Evolutionary conservation across 805 yeast genomes (phyloP).

Genomic region (Yamadazyma sp.): DNA sequence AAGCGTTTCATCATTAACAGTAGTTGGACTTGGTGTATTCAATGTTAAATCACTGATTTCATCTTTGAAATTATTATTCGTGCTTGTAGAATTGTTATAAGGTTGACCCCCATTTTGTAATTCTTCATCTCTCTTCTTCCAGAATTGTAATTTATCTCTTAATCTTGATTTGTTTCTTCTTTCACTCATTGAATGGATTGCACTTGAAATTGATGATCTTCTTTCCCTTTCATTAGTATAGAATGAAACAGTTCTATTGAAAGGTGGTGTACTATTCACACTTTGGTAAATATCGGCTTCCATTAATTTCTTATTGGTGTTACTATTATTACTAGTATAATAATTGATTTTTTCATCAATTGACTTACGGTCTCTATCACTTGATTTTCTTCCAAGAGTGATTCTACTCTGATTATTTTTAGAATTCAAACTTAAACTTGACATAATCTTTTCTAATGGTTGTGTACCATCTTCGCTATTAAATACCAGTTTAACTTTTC

Average conservation of each 20-base stretch:
- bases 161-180: slow-evolving; percentile 16
- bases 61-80: slow-evolving; percentile 3
- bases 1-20: slow-evolving; percentile 9
- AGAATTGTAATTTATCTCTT: slow-evolving; percentile 27
- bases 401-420: slow-evolving; percentile 14
- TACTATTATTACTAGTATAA: background rate
- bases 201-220: slow-evolving; percentile 13
- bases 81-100: background rate
- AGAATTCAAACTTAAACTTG: slow-evolving; percentile 33
- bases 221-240: slow-evolving; percentile 15
- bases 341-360: slow-evolving; percentile 1
- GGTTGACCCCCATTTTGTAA: slow-evolving; percentile 1
- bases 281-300: slow-evolving; percentile 1
- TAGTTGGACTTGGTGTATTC: slow-evolving; percentile 14
- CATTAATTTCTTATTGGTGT: background rate
- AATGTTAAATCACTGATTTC: slow-evolving; percentile 12
- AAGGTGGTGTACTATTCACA: slow-evolving; percentile 9
- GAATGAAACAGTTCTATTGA: slow-evolving; percentile 18
- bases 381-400: slow-evolving; percentile 9
- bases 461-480: slow-evolving; percentile 30
- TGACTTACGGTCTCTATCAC: slow-evolving; percentile 7
- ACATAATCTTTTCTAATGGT: slow-evolving; percentile 37
- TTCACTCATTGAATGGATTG: slow-evolving; percentile 6
- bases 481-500: slow-evolving; percentile 35
- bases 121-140: slow-evolving; percentile 25